A percentile compares a stretch with the other conserved stretches of the same genome.
Conservation (phyloP, 2,329 filamentous ascomycete genomes). For the Phaeomoniella chlamydospora region DNA sequence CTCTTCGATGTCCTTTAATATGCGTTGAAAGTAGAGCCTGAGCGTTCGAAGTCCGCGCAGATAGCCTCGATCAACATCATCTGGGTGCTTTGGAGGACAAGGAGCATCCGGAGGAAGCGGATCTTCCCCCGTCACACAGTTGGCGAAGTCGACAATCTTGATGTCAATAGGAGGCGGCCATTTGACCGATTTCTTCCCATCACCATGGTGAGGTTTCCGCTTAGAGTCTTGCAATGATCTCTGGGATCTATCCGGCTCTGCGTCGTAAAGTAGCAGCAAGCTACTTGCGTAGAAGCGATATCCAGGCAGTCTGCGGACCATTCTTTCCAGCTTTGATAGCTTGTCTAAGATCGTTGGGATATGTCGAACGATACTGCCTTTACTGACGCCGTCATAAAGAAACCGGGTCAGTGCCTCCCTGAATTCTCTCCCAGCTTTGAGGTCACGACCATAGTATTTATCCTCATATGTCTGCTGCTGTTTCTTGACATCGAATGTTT, state of each 20-base stretch:
- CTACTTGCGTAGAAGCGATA: slow-evolving; percentile 95
- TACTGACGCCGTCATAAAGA: slow-evolving; percentile 75
- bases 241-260: slow-evolving; percentile 39
- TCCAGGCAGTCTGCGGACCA: slow-evolving; percentile 63
- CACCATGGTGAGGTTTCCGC: slow-evolving; percentile 8
- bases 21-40: slow-evolving; percentile 70
- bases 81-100: slow-evolving; percentile 70
- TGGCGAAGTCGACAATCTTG: slow-evolving; percentile 97
- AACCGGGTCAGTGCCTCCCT: slow-evolving; percentile 78
- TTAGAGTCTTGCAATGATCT: slow-evolving; percentile 9
- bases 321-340: slow-evolving; percentile 66
- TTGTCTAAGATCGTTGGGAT: slow-evolving; percentile 81
- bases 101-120: slow-evolving; percentile 37
- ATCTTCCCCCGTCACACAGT: slow-evolving; percentile 85
- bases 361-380: slow-evolving; percentile 66
- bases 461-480: slow-evolving; percentile 90
- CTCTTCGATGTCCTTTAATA: slow-evolving; percentile 59
- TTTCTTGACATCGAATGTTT: slow-evolving; percentile 80
- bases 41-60: slow-evolving; percentile 69
- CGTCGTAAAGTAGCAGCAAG: slow-evolving; percentile 90
- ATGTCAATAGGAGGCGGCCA: slow-evolving; percentile 55
- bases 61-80: slow-evolving; percentile 77
- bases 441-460: slow-evolving; percentile 86
- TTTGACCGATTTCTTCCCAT: slow-evolving; percentile 11
- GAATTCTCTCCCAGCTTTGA: slow-evolving; percentile 80